These are phyloP conservation scores for Solanum habrochaites DNA, from an alignment of 257 asterid genomes.

Conservation along the genomic window DNA sequence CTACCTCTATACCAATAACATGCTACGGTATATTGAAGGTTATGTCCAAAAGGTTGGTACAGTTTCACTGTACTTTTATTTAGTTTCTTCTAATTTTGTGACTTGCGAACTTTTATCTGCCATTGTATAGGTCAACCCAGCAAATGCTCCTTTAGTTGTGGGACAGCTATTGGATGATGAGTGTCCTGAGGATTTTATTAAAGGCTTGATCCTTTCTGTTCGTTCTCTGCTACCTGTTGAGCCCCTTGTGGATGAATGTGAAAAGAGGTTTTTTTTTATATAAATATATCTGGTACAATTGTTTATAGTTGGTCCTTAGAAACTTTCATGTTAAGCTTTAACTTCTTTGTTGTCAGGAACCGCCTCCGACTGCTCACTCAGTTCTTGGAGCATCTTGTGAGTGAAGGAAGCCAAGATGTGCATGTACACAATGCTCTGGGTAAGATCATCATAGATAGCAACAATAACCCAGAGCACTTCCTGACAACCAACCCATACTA, in stretches of 20 bases:
- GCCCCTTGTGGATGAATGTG: constrained; percentile 98
- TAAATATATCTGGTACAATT: background rate
- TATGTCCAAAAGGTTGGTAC: constrained; percentile 86
- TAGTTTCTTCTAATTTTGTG: background rate
- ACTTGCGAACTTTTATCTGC: constrained; percentile 7
- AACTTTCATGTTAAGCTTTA: background rate
- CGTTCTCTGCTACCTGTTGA: constrained; percentile 99
- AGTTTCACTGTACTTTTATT: background rate
- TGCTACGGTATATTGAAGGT: constrained; percentile 99
- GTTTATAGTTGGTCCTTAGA: background rate
- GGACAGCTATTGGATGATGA: constrained; percentile 98
- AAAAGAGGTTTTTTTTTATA: constrained; percentile 56
- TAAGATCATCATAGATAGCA: constrained; percentile 94
- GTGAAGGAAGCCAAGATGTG: constrained; percentile 99
- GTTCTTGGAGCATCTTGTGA: constrained; percentile 98
- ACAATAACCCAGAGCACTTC: constrained; percentile 97
- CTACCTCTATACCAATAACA: constrained; percentile 82
- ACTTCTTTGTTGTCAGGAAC: constrained; percentile 43
- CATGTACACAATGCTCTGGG: constrained; percentile 99
- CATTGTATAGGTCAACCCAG: constrained; percentile 76
- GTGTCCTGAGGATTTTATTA: constrained; percentile 97
- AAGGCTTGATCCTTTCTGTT: constrained; percentile 91
- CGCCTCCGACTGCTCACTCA: constrained; percentile 97
- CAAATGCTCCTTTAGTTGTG: constrained; percentile 97
- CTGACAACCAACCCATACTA: constrained; percentile 96